These are phyloP conservation scores for Calonectria pauciramosa DNA, from an alignment of 2,329 filamentous ascomycete species.

Conservation along the genomic window DNA sequence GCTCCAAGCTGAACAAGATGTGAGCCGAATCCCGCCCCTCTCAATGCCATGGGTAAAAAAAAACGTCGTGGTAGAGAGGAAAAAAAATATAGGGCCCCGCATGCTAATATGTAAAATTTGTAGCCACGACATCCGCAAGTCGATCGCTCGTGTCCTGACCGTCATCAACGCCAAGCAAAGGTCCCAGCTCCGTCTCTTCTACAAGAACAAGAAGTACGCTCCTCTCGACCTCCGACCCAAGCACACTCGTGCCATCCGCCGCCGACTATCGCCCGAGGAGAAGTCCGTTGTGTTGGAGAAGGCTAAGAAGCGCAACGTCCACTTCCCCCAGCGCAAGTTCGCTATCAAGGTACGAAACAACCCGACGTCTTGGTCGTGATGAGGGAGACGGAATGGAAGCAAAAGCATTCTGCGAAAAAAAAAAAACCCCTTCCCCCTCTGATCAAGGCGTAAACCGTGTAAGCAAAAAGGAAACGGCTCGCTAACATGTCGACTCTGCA, in stretches of 20 bases:
- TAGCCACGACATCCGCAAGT: slow-evolving; percentile 99
- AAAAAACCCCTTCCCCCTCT: neutral
- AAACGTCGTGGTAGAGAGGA: too few relatives aligned
- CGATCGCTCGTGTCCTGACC: slow-evolving; percentile 98
- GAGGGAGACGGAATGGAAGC: neutral
- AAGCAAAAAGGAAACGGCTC: neutral
- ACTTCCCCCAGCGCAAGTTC: slow-evolving; percentile 99
- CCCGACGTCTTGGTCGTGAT: neutral
- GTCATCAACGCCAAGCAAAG: slow-evolving; percentile 99
- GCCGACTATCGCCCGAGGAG: slow-evolving; percentile 94
- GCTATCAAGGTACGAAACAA: slow-evolving; percentile 87
- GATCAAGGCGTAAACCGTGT: neutral
- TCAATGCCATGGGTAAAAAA: neutral
- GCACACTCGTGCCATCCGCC: slow-evolving; percentile 97
- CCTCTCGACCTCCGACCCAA: slow-evolving; percentile 98
- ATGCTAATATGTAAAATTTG: slow-evolving; percentile 43
- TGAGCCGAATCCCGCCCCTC: slow-evolving; percentile 62
- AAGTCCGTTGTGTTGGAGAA: slow-evolving; percentile 87
- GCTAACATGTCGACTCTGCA: slow-evolving; percentile 37
- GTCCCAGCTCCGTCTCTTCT: slow-evolving; percentile 97
- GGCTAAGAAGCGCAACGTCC: slow-evolving; percentile 94
- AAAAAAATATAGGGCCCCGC: slow-evolving; percentile 6
- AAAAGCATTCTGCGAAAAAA: neutral
- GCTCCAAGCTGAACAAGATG: slow-evolving; percentile 98
- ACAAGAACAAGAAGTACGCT: slow-evolving; percentile 99